Base-by-base conservation (phyloP, 2,329 filamentous ascomycete species). In the Onygenales sp. region DNA sequence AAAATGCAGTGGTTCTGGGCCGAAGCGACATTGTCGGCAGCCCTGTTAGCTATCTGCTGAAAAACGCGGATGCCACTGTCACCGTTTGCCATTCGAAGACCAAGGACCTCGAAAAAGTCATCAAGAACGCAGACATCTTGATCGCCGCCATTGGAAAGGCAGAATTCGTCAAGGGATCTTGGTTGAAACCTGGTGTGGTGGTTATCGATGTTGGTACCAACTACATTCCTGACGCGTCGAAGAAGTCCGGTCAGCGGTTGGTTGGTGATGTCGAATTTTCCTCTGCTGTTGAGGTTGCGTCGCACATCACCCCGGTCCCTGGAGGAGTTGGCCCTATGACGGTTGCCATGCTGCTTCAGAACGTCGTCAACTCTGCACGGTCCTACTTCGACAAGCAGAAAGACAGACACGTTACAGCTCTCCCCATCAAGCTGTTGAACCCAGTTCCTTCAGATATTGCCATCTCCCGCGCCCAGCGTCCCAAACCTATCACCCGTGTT, bases 291-390 rank as follows among this genome's bases (percentile, higher is more conserved):
- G 78, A 94, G 67, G 87, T 96, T 42, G 93, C 91, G 17, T 95
- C 91, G 2, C 82, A 87, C 64, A 96, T 98, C 65, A 98, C 93
- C 2, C 93, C 93, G 1, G 93, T 98, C 2, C 93, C 93, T 1
- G 93, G 93, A 54, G 93, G 93, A 70, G 93, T 98, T 55, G 93
- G 93, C 0, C 93, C 93, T 49, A 98, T 98, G 93, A 98, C 93
- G 2, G 91, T 98, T 58, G 93, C 93, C 56, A 98, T 98, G 93
- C 78, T 98, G 47, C 76, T 98, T 63, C 88, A 95, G 71, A 98
- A 98, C 66, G 91, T 97, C 7, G 86, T 97, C 52, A 86, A 92
- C 61, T 85, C 92, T 36, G 86, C 93, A 37, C 86, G 84, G 48
- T 75, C 81, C 54, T 91, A 88, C 65, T 93, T 93, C 59, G 88